Percentiles rank a stretch among this genome's conserved stretches.
Evolutionary conservation across 306 rosid genomes (phyloP).

Genomic region (Vachellia collinsii): DNA sequence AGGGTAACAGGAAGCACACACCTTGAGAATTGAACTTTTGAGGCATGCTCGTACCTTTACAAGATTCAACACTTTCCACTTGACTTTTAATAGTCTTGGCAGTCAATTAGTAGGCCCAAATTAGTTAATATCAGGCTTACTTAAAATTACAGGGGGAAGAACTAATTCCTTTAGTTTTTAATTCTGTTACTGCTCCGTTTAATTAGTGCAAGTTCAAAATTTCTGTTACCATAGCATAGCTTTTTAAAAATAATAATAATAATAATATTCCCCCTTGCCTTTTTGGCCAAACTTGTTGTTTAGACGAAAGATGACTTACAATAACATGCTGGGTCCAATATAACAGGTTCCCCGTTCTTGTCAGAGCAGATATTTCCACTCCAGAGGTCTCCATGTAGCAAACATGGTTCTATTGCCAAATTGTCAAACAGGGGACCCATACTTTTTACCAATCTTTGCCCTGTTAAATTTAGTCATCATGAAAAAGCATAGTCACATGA

Average conservation of each 20-base stretch:
- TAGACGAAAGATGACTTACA: slow-evolving; percentile 62
- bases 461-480: slow-evolving; percentile 44
- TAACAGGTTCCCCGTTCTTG: slow-evolving; percentile 86
- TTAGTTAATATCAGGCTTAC: no score
- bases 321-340: slow-evolving; percentile 94
- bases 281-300: background rate
- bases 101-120: background rate
- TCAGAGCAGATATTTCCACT: slow-evolving; percentile 90
- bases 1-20: no score
- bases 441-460: slow-evolving; percentile 76
- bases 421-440: slow-evolving; percentile 70
- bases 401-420: slow-evolving; percentile 77
- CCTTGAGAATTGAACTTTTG: no score
- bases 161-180: background rate
- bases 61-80: background rate
- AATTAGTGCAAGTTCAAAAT: background rate
- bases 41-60: background rate
- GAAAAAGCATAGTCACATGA: slow-evolving; percentile 3
- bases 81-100: background rate
- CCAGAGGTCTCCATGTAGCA: slow-evolving; percentile 96
- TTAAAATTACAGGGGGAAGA: no score
- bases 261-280: background rate
- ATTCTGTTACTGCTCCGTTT: background rate
- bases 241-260: no score
- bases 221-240: background rate